A percentile compares a stretch with the other conserved stretches of the same genome.
These are phyloP conservation scores for Rhizophora apiculata DNA, from an alignment of 345 rosid species.

Conservation along the genomic window DNA sequence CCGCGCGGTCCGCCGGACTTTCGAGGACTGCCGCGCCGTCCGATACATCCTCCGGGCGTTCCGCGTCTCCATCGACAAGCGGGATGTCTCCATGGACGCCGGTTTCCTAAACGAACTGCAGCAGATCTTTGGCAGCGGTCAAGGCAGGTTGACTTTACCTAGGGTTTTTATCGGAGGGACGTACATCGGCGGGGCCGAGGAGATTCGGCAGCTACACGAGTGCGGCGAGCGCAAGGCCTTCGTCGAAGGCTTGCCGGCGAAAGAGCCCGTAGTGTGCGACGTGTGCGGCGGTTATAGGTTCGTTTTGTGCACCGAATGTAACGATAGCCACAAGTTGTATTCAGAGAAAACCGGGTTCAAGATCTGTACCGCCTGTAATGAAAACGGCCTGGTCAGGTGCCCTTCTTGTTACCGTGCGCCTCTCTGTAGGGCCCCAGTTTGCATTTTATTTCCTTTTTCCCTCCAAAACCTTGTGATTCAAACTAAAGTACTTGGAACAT, in stretches of 20 bases:
- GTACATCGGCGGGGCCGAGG: conserved; percentile 87
- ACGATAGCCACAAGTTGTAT: conserved; percentile 79
- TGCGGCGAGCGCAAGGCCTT: conserved; percentile 78
- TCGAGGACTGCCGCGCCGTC: conserved; percentile 62
- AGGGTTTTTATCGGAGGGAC: conserved; percentile 76
- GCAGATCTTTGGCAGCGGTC: conserved; percentile 32
- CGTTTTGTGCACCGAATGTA: conserved; percentile 55
- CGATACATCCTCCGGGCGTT: conserved; percentile 52
- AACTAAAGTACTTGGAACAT: too few relatives aligned
- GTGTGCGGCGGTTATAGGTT: conserved; percentile 67
- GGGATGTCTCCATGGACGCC: conserved; percentile 71
- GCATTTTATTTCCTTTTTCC: too few relatives aligned
- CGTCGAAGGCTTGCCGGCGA: conserved; percentile 50
- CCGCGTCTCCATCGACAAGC: conserved; percentile 60
- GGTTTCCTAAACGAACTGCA: conserved; percentile 53
- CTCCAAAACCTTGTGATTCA: too few relatives aligned
- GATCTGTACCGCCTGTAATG: conserved; percentile 66
- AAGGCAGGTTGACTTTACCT: conserved; percentile 47
- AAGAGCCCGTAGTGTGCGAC: conserved; percentile 47
- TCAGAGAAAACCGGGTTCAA: conserved; percentile 58
- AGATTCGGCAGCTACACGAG: conserved; percentile 70
- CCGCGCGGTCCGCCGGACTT: conserved; percentile 62
- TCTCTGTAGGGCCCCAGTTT: neutral
- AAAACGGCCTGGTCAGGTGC: conserved; percentile 90
- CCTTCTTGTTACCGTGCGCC: conserved; percentile 48